Base-by-base conservation (phyloP, 441 rosid species). In the Eutrema salsugineum region DNA sequence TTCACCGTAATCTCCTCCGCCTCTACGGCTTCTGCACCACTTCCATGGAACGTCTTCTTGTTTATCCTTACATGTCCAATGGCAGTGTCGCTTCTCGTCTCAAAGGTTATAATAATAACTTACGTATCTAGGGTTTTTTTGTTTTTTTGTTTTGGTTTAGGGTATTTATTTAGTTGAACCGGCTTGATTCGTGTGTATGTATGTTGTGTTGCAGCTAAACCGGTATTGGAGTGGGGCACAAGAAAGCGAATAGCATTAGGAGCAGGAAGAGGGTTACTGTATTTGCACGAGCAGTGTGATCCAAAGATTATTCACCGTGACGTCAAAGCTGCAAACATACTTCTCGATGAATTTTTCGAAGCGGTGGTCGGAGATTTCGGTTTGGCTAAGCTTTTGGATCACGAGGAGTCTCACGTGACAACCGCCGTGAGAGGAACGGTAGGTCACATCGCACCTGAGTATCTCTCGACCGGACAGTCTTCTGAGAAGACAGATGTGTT, bases 281-380 rank as follows among this genome's bases (percentile, higher is more conserved):
- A 88, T 73, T 77, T 91, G 78, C 95, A 91, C 38, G 93, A 91
- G 56, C 96, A 91, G 24, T 89, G 97, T 16, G 95, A 91, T 50
- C 97, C 97, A 15, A 87, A 91, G 85, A 89, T 91, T 60, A 89
- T 91, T 80, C 97, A 87, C 57, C 80, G 93, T 63, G 97, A 91
- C 67, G 97, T 91, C 39, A 94, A 94, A 79, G 99, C 99, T 55
- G 99, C 97, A 4, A 94, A 91, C 72, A 87, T 94, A 75, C 80
- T 92, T 80, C 93, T 92, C 1, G 99, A 94, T 59, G 98, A 94
- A 72, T 83, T 80, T 70, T 86, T 63, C 53, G 94, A 92, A 77
- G 99, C 86, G 1, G 93, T 94, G 28, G 98, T 92, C 0, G 97
- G 98, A 69, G 98, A 94, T 84, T 92, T 94, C 39, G 96, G 99